Base-by-base conservation (phyloP, 805 yeast species). In the Debaryomyces tyrocola region DNA sequence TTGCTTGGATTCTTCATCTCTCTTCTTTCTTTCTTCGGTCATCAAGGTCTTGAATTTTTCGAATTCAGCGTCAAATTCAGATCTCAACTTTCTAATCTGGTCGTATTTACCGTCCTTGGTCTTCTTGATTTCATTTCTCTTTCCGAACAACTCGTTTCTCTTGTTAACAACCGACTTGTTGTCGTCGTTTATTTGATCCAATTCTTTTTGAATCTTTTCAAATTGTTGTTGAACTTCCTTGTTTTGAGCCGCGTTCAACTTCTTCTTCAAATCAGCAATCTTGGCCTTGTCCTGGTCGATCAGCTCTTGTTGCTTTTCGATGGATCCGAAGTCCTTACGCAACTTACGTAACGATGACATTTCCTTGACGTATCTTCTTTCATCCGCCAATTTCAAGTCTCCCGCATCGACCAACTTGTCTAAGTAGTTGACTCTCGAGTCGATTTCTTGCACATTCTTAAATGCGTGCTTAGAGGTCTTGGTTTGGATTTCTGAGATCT, bases 341-440 rank as follows among this genome's bases (percentile, higher is more conserved):
- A 87, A 72, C 71, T 88, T 90, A 70, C 92, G 84, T 66, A 94
- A 80, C 39, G 84, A 68, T 43, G 90, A 79, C 77, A 90, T 87
- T 72, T 92, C 98, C 72, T 87, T 87, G 55, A 94, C 82, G 54
- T 77, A 70, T 62, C 83, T 79, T 74, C 89, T 85, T 78, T 94
- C 99, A 53, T 92, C 96, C 44, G 90, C 97, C 61, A 94, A 82
- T 58, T 88, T 81, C 64, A 94, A 76, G 39, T 77, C 69, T 52
- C 98, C 98, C 42, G 86, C 70, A 46, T 87, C 88, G 51, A 94
- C 84, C 55, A 78, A 74, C 37, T 77, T 78, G 64, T 94, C 97
- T 60, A 90, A 79, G 54, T 74, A 74, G 48, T 64, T 63, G 60
- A 87, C 76, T 66, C 84, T 82, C 48, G 73, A 73, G 56, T 87